A percentile compares a stretch with the other conserved stretches of the same genome.
Evolutionary conservation across 208 protist genomes (phyloP).

Genomic region (Angomonas deanei): DNA sequence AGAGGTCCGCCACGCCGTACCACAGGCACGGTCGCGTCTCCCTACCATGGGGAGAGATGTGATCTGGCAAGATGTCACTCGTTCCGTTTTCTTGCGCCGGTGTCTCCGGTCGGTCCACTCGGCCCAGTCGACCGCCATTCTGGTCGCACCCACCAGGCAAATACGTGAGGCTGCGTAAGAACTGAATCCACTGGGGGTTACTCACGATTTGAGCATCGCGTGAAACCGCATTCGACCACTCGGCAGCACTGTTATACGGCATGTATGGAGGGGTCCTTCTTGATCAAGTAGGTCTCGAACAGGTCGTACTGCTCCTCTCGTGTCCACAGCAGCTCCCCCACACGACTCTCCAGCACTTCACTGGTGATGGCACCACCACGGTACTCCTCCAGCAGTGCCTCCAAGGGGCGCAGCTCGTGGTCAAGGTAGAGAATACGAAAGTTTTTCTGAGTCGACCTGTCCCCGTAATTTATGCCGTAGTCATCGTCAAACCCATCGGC

Average conservation of each 20-base stretch:
- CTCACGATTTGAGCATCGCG: background rate
- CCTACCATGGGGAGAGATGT: too few species aligned
- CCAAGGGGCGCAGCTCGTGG: slow-evolving; percentile 8
- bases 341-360: background rate
- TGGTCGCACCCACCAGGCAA: too few species aligned
- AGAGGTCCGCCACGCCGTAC: too few species aligned
- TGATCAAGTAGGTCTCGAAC: slow-evolving; percentile 3
- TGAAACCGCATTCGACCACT: background rate
- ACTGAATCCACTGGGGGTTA: too few species aligned
- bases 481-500: slow-evolving; percentile 12
- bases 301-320: slow-evolving; percentile 16
- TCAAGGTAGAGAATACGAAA: slow-evolving; percentile 21
- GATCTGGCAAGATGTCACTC: too few species aligned
- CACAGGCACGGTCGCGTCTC: too few species aligned
- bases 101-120: too few species aligned
- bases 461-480: slow-evolving; percentile 5
- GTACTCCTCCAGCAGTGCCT: background rate
- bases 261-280: background rate
- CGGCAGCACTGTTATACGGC: background rate
- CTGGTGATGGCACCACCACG: background rate
- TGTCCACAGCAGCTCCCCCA: slow-evolving; percentile 10
- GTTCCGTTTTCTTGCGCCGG: too few species aligned
- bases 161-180: too few species aligned
- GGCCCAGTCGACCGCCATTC: too few species aligned
- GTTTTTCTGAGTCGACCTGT: background rate